Percentiles rank a stretch among this genome's conserved stretches.
Conservation (phyloP, 2,329 filamentous ascomycete species). For the Cryphonectria nitschkei region DNA sequence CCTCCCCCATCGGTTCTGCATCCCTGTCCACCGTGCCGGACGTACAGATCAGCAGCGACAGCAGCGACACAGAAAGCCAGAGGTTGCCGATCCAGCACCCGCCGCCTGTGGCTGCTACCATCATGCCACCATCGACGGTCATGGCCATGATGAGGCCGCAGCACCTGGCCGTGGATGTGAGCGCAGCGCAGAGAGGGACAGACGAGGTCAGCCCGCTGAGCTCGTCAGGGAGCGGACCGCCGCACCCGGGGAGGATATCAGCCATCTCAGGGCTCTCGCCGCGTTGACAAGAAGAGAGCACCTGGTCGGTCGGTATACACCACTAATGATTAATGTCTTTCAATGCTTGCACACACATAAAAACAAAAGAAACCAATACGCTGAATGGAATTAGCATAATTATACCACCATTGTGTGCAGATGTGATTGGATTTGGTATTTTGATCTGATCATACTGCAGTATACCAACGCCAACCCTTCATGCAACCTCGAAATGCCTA, state of each 20-base stretch:
- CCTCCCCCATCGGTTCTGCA: background rate
- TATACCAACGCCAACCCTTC: background rate
- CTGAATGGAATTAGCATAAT: background rate
- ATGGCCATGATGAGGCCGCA: background rate
- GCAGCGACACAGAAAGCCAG: constrained; percentile 12
- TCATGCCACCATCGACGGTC: too few species aligned
- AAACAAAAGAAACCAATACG: background rate
- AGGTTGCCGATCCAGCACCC: constrained; percentile 13
- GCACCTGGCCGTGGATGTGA: constrained; percentile 3
- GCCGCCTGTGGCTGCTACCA: background rate
- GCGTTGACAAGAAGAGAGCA: background rate
- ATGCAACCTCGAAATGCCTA: background rate
- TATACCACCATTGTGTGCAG: background rate
- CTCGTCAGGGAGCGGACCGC: constrained; percentile 24
- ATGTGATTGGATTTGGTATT: background rate
- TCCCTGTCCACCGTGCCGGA: constrained; percentile 3
- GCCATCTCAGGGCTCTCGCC: constrained; percentile 21
- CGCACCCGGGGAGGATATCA: constrained; percentile 18
- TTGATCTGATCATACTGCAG: background rate
- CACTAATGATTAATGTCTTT: constrained; percentile 1
- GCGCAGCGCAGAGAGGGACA: background rate
- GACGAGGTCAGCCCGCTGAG: constrained; percentile 29
- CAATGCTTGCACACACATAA: background rate
- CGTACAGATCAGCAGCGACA: constrained; percentile 3
- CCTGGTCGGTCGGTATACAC: background rate